phyloP scores from a whole-genome alignment of 495 filamentous ascomycete genomes.

The Hypoxylon cercidicola region DNA sequence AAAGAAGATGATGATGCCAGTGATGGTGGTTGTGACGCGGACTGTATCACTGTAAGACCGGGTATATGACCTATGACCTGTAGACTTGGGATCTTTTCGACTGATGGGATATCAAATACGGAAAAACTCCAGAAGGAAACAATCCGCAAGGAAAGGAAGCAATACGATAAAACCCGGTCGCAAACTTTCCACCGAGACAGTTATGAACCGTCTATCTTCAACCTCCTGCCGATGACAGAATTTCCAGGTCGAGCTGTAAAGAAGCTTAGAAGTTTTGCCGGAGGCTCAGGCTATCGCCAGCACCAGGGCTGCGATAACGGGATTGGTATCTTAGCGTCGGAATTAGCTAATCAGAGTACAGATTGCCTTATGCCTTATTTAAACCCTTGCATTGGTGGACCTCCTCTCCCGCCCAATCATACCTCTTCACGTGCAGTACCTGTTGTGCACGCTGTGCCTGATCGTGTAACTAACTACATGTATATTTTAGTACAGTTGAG shows the following conservation, averaged over 20 bases:
- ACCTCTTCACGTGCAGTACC: too few species aligned
- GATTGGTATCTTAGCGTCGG: background rate
- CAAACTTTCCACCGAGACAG: too few species aligned
- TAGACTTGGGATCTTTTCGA: background rate
- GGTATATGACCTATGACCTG: background rate
- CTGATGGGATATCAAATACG: too few species aligned
- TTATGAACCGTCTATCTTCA: too few species aligned
- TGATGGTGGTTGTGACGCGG: slow-evolving; percentile 14
- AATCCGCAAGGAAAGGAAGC: too few species aligned
- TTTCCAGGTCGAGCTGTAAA: background rate
- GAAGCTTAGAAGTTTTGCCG: background rate
- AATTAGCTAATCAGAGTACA: slow-evolving; percentile 8
- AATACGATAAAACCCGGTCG: too few species aligned
- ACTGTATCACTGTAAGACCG: slow-evolving; percentile 6
- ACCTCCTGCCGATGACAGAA: too few species aligned
- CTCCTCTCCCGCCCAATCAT: background rate
- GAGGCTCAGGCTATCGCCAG: background rate
- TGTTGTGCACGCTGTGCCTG: too few species aligned
- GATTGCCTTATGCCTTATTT: slow-evolving; percentile 3
- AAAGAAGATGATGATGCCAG: slow-evolving; percentile 3
- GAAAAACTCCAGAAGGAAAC: too few species aligned
- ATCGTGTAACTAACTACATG: too few species aligned
- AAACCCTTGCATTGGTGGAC: background rate
- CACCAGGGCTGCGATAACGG: background rate
- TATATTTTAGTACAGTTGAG: too few species aligned